Percentiles rank a stretch among this genome's conserved stretches.
These are phyloP conservation scores for Acorus calamus DNA, from an alignment of 106 monocot genomes.

Conservation along the genomic window DNA sequence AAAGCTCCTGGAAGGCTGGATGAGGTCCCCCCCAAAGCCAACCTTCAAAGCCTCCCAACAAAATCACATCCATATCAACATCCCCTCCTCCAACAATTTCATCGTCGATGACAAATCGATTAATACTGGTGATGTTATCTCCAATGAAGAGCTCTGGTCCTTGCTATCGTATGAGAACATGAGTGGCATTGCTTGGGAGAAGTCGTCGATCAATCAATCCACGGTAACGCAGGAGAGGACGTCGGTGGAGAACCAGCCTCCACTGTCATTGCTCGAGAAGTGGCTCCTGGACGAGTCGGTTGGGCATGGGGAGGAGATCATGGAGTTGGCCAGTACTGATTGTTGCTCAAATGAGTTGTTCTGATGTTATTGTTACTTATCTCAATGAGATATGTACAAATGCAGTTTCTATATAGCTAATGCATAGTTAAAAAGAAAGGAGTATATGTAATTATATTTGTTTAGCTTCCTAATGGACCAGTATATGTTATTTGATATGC, in stretches of 20 bases:
- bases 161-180: slow-evolving; percentile 18
- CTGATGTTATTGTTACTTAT: not conserved
- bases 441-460: no score
- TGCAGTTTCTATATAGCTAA: no score
- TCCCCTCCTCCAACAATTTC: no score
- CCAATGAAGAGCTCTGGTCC: slow-evolving; percentile 11
- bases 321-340: slow-evolving; percentile 14
- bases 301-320: slow-evolving; percentile 16
- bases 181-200: slow-evolving; percentile 4
- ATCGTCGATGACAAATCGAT: no score
- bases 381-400: no score
- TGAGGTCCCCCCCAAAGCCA: slow-evolving; percentile 13
- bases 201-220: not conserved
- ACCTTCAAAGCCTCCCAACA: no score
- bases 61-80: no score
- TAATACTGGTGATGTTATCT: not conserved
- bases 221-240: not conserved
- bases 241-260: slow-evolving; percentile 3
- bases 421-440: no score
- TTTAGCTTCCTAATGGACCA: no score
- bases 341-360: slow-evolving; percentile 20
- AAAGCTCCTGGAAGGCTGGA: slow-evolving; percentile 48
- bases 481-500: no score
- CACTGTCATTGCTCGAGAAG: slow-evolving; percentile 35
- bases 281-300: slow-evolving; percentile 46